These are phyloP conservation scores for Chrysopogon serrulatus DNA, from an alignment of 176 grass and related monocot genomes.

Conservation along the genomic window DNA sequence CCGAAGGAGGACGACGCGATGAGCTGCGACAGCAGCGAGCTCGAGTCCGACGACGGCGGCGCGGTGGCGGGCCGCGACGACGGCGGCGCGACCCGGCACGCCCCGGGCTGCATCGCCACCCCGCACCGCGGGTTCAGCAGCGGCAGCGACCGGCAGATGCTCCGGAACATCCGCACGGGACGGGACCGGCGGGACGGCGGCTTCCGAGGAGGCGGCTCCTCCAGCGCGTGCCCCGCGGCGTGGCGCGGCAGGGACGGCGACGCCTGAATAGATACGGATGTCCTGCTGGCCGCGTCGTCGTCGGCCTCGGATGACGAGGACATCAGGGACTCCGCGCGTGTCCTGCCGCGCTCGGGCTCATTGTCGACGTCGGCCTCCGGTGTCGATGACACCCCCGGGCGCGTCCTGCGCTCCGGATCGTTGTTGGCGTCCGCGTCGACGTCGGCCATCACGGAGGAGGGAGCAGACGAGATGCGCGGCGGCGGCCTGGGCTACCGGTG, in stretches of 20 bases:
- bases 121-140: conserved; percentile 45
- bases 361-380: not conserved
- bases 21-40: conserved; percentile 27
- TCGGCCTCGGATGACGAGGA: not conserved
- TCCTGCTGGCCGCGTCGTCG: not conserved
- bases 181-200: not conserved
- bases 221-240: conserved; percentile 21
- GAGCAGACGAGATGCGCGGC: conserved; percentile 11
- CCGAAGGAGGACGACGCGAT: not conserved
- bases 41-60: not conserved
- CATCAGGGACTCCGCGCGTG: conserved; percentile 2
- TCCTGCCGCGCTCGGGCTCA: too few species aligned
- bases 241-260: not conserved
- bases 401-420: not conserved
- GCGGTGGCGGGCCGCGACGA: not conserved
- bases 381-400: conserved; percentile 5
- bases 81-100: conserved; percentile 12
- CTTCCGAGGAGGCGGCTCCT: conserved; percentile 17
- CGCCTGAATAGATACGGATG: not conserved
- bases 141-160: conserved; percentile 52
- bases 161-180: conserved; percentile 36
- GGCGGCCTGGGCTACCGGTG: not conserved
- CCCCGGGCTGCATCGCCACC: not conserved
- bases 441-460: conserved; percentile 22
- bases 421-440: not conserved